These are phyloP conservation scores for Sutorius australiensis DNA, from an alignment of 768 basidiomycete species.

Conservation along the genomic window DNA sequence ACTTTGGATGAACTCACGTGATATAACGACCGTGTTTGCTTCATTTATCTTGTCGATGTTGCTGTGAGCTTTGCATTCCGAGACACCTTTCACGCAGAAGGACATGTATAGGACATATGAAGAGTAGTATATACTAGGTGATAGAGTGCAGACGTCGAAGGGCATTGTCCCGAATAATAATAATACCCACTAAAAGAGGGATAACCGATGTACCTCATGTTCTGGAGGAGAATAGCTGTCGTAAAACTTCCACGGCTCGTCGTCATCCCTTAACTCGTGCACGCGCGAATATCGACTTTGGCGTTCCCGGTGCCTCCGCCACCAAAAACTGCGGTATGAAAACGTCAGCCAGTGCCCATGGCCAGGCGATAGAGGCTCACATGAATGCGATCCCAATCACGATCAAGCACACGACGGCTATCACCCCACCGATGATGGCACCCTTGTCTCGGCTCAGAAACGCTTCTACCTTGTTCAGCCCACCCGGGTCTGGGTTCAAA, in stretches of 20 bases:
- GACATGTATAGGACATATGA: not conserved
- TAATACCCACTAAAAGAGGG: not conserved
- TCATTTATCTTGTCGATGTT: slow-evolving; percentile 15
- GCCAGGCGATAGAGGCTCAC: slow-evolving; percentile 18
- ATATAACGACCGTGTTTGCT: slow-evolving; percentile 6
- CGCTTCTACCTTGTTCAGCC: slow-evolving; percentile 36
- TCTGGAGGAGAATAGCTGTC: slow-evolving; percentile 12
- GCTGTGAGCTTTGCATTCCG: not conserved
- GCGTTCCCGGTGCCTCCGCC: slow-evolving; percentile 24
- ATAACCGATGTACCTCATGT: slow-evolving; percentile 15
- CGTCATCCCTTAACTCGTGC: slow-evolving; percentile 26
- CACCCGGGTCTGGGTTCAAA: slow-evolving; percentile 53
- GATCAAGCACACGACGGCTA: slow-evolving; percentile 42
- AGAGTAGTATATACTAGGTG: not conserved
- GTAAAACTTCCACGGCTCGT: slow-evolving; percentile 30
- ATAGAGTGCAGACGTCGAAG: not conserved
- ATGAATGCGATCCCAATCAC: slow-evolving; percentile 33
- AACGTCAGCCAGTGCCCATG: not conserved
- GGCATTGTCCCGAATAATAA: not conserved
- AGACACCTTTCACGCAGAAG: not conserved
- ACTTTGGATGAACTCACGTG: slow-evolving; percentile 46
- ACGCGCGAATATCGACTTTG: slow-evolving; percentile 20
- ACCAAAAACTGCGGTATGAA: slow-evolving; percentile 24
- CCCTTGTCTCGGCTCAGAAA: slow-evolving; percentile 47
- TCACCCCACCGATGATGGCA: slow-evolving; percentile 44